These are phyloP conservation scores for Malus orientalis DNA, from an alignment of 306 rosid species.

Conservation along the genomic window DNA sequence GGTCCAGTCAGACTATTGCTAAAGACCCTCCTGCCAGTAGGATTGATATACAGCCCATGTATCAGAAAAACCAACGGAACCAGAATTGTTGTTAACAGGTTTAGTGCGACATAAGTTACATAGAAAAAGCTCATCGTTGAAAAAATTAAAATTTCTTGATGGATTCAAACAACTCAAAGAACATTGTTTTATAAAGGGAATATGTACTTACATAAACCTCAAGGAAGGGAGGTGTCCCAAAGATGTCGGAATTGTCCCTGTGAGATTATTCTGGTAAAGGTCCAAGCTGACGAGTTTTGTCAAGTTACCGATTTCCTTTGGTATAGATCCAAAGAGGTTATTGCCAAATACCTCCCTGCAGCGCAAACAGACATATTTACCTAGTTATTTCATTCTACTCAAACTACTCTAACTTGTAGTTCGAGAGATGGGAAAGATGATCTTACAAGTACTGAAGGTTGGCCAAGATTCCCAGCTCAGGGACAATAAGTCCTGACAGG, in stretches of 20 bases:
- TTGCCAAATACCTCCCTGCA: conserved; percentile 16
- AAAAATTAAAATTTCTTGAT: not conserved
- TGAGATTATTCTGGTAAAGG: conserved; percentile 2
- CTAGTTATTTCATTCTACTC: no score
- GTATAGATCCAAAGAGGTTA: conserved; percentile 19
- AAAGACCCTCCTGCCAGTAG: conserved; percentile 10
- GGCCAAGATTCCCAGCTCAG: conserved; percentile 21
- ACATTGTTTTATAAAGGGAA: not conserved
- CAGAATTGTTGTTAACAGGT: not conserved
- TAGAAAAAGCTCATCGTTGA: no score
- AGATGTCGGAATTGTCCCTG: conserved; percentile 13
- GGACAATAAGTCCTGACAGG: conserved; percentile 20
- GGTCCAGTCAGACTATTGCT: conserved; percentile 13
- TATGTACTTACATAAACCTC: conserved; percentile 18
- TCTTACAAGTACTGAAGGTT: conserved; percentile 25
- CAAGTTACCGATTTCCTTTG: conserved; percentile 9
- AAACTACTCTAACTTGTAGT: not conserved
- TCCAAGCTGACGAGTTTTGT: conserved; percentile 10
- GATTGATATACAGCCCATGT: not conserved
- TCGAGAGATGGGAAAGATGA: not conserved
- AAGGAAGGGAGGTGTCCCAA: conserved; percentile 16
- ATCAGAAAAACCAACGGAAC: not conserved
- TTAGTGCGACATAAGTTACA: no score
- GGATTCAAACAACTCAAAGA: not conserved
- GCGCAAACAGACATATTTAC: not conserved